phyloP scores from a whole-genome alignment of 306 rosid genomes.

The Cotoneaster glaucophyllus region DNA sequence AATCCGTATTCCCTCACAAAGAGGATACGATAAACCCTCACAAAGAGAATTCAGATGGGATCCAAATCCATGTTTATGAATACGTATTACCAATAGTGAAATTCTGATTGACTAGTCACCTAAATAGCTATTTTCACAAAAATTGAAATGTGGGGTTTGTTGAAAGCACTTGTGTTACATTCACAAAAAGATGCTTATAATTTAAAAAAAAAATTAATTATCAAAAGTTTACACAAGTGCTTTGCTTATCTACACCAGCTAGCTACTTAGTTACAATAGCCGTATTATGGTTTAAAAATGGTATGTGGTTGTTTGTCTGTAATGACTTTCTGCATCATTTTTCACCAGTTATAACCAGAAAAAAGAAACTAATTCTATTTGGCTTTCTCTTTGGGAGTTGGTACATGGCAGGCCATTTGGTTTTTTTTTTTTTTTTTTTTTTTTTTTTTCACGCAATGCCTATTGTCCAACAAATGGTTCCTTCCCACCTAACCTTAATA shows the following conservation, averaged over 20 bases:
- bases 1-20: no score
- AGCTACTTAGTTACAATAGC: no score
- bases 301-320: conserved; percentile 13
- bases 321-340: conserved; percentile 15
- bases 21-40: no score
- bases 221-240: no score
- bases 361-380: conserved; percentile 14
- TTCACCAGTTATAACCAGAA: conserved; percentile 14
- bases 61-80: not conserved
- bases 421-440: not conserved
- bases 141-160: not conserved
- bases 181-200: no score
- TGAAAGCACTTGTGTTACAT: no score
- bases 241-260: no score
- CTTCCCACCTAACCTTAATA: conserved; percentile 31
- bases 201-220: no score
- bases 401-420: not conserved
- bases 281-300: conserved; percentile 5
- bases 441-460: conserved; percentile 10
- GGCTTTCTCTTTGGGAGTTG: conserved; percentile 5
- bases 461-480: conserved; percentile 24
- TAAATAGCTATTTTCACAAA: not conserved
- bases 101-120: conserved; percentile 20
- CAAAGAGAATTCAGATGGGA: no score
- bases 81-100: conserved; percentile 12